Conservation (phyloP, 2,329 filamentous ascomycete genomes). For the Clonostachys chloroleuca region DNA sequence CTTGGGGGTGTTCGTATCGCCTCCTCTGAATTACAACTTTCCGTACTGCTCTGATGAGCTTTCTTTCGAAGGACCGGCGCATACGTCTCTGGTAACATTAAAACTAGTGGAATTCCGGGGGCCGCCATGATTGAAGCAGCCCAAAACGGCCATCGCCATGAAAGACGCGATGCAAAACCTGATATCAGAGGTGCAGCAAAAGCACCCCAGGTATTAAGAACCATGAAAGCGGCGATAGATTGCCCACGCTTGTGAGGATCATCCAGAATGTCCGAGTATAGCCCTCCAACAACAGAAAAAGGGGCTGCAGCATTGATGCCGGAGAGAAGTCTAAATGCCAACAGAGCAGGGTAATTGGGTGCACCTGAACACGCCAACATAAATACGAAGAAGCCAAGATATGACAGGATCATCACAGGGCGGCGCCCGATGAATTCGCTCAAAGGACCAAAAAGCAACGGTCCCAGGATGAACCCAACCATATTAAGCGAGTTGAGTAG, state of each 20-base stretch:
- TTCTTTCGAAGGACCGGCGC: neutral
- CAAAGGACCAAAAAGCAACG: neutral
- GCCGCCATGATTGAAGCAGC: neutral
- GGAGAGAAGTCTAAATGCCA: conserved; percentile 29
- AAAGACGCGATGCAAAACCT: neutral
- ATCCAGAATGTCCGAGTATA: conserved; percentile 24
- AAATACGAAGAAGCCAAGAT: neutral
- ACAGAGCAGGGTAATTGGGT: conserved; percentile 32
- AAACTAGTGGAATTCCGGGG: neutral
- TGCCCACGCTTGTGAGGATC: neutral
- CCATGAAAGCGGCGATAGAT: neutral
- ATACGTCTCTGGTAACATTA: neutral
- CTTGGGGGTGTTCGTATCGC: neutral
- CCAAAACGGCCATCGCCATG: neutral
- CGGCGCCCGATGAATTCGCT: neutral
- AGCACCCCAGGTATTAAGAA: neutral
- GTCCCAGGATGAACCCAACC: neutral
- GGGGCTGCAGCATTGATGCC: conserved; percentile 24
- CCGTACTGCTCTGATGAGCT: neutral
- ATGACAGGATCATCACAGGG: neutral
- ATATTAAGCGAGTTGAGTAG: neutral
- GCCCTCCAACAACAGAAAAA: conserved; percentile 20
- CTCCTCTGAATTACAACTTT: neutral
- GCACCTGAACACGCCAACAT: conserved; percentile 23
- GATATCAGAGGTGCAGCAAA: neutral